These are phyloP conservation scores for Penicillium soppii DNA, from an alignment of 495 filamentous ascomycete genomes.

Conservation along the genomic window DNA sequence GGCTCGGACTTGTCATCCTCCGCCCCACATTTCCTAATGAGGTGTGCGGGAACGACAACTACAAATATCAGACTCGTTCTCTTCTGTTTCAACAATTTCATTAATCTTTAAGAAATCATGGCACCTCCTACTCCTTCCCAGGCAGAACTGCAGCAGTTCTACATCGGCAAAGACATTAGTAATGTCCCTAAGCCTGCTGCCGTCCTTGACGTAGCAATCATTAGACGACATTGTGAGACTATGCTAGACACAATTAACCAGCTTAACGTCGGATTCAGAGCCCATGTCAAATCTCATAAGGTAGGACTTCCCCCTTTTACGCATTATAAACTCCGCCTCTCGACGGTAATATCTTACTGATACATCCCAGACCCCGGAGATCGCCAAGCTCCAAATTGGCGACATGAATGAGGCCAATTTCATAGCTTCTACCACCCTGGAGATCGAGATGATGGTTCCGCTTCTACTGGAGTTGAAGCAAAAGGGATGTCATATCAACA, in stretches of 20 bases:
- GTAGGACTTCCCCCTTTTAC: slow-evolving; percentile 35
- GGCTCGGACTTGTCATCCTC: slow-evolving; percentile 1
- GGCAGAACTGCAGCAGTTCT: slow-evolving; percentile 35
- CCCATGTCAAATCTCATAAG: slow-evolving; percentile 89
- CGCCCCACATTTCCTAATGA: slow-evolving; percentile 6
- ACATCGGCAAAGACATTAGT: slow-evolving; percentile 60
- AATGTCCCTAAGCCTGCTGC: slow-evolving; percentile 65
- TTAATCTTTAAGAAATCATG: slow-evolving; percentile 4
- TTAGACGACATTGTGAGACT: slow-evolving; percentile 66
- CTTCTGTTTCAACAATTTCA: neutral
- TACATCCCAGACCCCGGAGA: slow-evolving; percentile 59
- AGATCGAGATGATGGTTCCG: slow-evolving; percentile 68
- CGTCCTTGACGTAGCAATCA: slow-evolving; percentile 67
- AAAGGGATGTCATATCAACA: slow-evolving; percentile 54
- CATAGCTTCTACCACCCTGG: slow-evolving; percentile 74
- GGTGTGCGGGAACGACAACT: neutral
- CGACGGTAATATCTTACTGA: neutral
- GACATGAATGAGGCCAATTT: slow-evolving; percentile 55
- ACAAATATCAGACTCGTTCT: neutral
- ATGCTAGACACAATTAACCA: slow-evolving; percentile 65
- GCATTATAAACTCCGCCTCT: neutral
- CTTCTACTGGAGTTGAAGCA: slow-evolving; percentile 58
- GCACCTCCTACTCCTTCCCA: slow-evolving; percentile 19
- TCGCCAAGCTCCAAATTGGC: slow-evolving; percentile 74
- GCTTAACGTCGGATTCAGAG: slow-evolving; percentile 67